phyloP scores from a whole-genome alignment of 108 stramenopile genomes.

The Cyclotella choctawhatcheeana region DNA sequence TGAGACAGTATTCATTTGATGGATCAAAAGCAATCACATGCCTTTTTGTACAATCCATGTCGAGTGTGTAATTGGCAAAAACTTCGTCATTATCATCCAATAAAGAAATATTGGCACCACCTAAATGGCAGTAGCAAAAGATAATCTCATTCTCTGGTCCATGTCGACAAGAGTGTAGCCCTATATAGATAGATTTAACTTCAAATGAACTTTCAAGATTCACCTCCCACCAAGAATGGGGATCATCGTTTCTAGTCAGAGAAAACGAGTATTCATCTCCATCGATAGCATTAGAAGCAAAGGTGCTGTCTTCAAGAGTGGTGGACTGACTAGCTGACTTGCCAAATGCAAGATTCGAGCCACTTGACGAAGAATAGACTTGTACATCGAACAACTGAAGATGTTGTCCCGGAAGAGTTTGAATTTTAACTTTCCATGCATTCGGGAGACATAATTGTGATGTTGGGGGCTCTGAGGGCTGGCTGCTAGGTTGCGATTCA shows the following conservation, averaged over 20 bases:
- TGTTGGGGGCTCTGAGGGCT: neutral
- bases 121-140: constrained; percentile 9
- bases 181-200: neutral
- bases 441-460: neutral
- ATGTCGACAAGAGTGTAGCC: neutral
- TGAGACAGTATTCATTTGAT: constrained; percentile 7
- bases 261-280: neutral
- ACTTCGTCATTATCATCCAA: neutral
- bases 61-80: neutral
- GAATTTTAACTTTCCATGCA: neutral
- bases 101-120: neutral
- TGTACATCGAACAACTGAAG: neutral
- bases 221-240: neutral
- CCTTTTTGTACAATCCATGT: neutral
- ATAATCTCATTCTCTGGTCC: too few relatives aligned
- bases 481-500: too few relatives aligned
- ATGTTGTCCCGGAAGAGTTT: neutral
- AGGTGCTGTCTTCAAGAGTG: neutral
- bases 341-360: neutral
- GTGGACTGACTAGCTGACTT: neutral
- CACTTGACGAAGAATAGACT: neutral
- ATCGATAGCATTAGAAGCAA: neutral
- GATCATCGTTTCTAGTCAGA: neutral
- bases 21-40: neutral
- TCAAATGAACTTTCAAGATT: neutral